A percentile compares a stretch with the other conserved stretches of the same genome.
phyloP scores from a whole-genome alignment of 164 flowering plant species.

The Annona squamosa region DNA sequence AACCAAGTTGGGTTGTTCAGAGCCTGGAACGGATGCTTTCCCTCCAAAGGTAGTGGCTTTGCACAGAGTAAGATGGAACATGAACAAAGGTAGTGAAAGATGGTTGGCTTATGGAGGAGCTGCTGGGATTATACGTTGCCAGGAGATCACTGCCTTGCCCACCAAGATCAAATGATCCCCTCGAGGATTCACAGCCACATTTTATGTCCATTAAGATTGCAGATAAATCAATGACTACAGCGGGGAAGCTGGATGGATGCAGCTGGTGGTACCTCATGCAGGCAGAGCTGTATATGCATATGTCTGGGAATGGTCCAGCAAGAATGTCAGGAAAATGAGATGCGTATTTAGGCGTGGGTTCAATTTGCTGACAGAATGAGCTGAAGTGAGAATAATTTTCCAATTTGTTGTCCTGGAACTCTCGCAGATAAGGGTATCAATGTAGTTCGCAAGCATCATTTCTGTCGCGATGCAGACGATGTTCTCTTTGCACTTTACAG shows the following conservation, averaged over 20 bases:
- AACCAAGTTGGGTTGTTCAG: slow-evolving; percentile 2
- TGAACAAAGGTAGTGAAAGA: slow-evolving; percentile 84
- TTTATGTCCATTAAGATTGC: too few species aligned
- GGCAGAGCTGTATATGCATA: background rate
- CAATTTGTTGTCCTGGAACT: too few species aligned
- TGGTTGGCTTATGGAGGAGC: slow-evolving; percentile 97
- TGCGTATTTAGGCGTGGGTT: too few species aligned
- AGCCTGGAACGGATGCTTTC: slow-evolving; percentile 26
- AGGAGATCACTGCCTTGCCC: slow-evolving; percentile 26
- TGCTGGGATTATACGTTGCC: slow-evolving; percentile 75
- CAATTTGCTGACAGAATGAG: too few species aligned
- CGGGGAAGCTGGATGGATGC: background rate
- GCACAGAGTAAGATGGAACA: slow-evolving; percentile 94
- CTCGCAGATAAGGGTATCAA: too few species aligned
- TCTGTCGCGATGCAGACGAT: too few species aligned
- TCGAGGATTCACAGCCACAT: background rate
- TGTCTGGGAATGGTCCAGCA: background rate
- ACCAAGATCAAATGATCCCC: background rate
- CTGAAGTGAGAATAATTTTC: too few species aligned
- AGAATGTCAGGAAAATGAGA: too few species aligned
- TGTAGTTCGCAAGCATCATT: too few species aligned
- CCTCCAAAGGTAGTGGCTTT: slow-evolving; percentile 72
- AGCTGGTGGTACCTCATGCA: background rate
- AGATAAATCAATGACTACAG: background rate
- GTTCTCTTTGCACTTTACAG: too few species aligned